Conservation (phyloP, 345 rosid genomes). For the Litchi chinensis region DNA sequence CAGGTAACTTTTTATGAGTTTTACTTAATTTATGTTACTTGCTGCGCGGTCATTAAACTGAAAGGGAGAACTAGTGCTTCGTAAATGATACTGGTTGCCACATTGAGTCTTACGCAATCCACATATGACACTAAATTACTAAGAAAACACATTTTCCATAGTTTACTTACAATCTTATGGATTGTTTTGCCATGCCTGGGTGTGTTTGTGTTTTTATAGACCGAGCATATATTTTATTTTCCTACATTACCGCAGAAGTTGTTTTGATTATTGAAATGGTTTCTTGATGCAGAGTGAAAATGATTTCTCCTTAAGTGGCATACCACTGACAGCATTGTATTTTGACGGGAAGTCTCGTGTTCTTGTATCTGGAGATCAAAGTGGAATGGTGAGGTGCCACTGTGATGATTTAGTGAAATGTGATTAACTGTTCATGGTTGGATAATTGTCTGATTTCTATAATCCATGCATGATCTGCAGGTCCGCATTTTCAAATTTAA, state of each 20-base stretch:
- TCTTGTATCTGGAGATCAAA: conserved; percentile 82
- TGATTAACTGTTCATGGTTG: background rate
- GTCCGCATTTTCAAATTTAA: conserved; percentile 76
- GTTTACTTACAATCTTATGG: background rate
- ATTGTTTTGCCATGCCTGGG: background rate
- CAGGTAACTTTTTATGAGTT: conserved; percentile 51
- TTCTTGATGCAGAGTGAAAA: conserved; percentile 64
- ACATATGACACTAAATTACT: no score
- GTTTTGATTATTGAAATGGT: background rate
- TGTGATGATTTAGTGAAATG: conserved; percentile 5
- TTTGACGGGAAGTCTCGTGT: conserved; percentile 56
- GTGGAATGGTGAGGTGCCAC: conserved; percentile 59
- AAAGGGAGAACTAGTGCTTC: background rate
- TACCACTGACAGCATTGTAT: conserved; percentile 61
- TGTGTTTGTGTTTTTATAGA: background rate
- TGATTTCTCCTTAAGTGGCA: conserved; percentile 61
- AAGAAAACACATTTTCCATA: background rate
- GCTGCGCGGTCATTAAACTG: no score
- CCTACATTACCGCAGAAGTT: background rate
- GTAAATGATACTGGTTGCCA: no score
- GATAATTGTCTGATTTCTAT: conserved; percentile 7
- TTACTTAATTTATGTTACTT: background rate
- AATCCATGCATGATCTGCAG: conserved; percentile 36
- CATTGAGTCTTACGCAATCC: no score
- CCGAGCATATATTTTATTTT: background rate